A percentile compares a stretch with the other conserved stretches of the same genome.
These are phyloP conservation scores for Helenozyma rhizophorensis DNA, from an alignment of 805 yeast genomes.

Conservation along the genomic window DNA sequence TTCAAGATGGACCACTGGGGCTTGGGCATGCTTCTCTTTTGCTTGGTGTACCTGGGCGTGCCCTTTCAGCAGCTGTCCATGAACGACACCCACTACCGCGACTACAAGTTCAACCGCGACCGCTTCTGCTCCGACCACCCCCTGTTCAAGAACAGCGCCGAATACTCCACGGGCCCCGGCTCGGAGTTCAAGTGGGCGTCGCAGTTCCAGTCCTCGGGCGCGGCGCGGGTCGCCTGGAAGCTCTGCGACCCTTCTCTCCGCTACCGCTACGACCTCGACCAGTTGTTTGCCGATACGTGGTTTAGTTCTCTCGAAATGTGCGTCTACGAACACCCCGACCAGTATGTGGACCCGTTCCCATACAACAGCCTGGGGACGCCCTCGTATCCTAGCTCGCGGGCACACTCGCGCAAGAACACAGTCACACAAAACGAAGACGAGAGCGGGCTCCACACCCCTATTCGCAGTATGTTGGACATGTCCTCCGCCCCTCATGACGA, in stretches of 20 bases:
- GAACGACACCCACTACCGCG: constrained; percentile 50
- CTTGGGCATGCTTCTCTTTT: constrained; percentile 63
- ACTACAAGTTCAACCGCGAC: constrained; percentile 48
- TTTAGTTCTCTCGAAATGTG: constrained; percentile 59
- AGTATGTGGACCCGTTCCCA: constrained; percentile 32
- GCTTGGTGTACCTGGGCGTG: constrained; percentile 50
- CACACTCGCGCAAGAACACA: constrained; percentile 32
- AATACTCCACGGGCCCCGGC: constrained; percentile 57
- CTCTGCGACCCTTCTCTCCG: constrained; percentile 58
- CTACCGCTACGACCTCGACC: constrained; percentile 51
- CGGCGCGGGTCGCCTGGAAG: constrained; percentile 71
- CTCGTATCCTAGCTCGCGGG: constrained; percentile 22
- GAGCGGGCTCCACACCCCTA: constrained; percentile 22
- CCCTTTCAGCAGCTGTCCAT: constrained; percentile 55
- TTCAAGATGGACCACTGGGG: constrained; percentile 71
- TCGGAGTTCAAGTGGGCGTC: constrained; percentile 67
- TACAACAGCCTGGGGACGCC: constrained; percentile 9
- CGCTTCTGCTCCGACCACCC: constrained; percentile 40
- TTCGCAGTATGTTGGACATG: constrained; percentile 39
- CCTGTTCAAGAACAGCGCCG: constrained; percentile 43
- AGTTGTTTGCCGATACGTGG: constrained; percentile 61
- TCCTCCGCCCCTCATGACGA: constrained; percentile 12
- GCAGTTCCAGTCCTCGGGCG: constrained; percentile 52
- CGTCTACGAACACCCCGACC: constrained; percentile 45
- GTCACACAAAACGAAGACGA: constrained; percentile 8